phyloP scores from a whole-genome alignment of 768 basidiomycete species.

The Russula brevipes region DNA sequence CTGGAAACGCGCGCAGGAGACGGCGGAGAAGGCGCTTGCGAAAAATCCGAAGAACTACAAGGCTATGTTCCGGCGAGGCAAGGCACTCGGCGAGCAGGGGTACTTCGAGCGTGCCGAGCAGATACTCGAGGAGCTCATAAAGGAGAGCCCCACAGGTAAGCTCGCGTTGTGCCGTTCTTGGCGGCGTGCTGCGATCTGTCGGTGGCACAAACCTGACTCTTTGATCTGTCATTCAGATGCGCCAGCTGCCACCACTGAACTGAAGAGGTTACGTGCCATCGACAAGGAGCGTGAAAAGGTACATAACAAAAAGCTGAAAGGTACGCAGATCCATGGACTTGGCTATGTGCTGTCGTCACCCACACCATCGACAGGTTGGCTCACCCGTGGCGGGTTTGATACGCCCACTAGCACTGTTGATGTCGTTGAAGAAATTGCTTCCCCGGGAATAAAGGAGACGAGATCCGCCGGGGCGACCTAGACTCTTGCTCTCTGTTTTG shows the following conservation, averaged over 20 bases:
- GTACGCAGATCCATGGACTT: conserved; percentile 32
- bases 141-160: conserved; percentile 57
- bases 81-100: conserved; percentile 70
- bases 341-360: not conserved
- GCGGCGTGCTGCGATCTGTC: not conserved
- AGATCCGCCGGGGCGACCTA: not conserved
- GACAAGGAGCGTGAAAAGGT: conserved; percentile 65
- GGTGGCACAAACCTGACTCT: not conserved
- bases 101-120: conserved; percentile 69
- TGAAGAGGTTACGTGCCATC: conserved; percentile 51
- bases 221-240: conserved; percentile 40
- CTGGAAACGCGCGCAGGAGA: conserved; percentile 73
- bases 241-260: conserved; percentile 55
- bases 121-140: conserved; percentile 58
- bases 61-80: conserved; percentile 75
- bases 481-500: not conserved
- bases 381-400: conserved; percentile 15
- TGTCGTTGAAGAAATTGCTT: conserved; percentile 11
- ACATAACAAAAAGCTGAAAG: conserved; percentile 70
- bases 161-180: not conserved
- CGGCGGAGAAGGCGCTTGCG: conserved; percentile 75
- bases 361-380: conserved; percentile 15
- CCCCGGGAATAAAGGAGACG: conserved; percentile 9
- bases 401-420: conserved; percentile 2
- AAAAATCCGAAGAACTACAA: conserved; percentile 76